Evolutionary conservation across 2,329 filamentous ascomycete genomes (phyloP).

Genomic region (Apiospora sp.): DNA sequence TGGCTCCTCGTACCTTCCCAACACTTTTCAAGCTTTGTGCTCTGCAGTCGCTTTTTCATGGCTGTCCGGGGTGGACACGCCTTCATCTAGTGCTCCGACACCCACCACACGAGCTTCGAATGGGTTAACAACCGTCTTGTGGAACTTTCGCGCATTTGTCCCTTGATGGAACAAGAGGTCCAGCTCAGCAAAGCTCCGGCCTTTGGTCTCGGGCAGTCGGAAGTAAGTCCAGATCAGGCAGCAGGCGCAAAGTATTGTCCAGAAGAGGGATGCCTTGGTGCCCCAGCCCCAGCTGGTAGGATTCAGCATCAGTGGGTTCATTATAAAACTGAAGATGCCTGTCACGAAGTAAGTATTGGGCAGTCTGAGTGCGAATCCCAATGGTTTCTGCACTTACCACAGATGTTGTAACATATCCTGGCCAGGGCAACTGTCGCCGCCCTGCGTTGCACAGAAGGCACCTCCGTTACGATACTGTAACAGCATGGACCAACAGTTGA

Average conservation of each 20-base stretch:
- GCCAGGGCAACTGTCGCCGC: constrained; percentile 28
- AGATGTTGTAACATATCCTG: constrained; percentile 30
- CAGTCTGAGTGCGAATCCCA: background rate
- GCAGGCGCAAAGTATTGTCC: constrained; percentile 26
- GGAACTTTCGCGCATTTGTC: constrained; percentile 28
- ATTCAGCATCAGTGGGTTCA: constrained; percentile 29
- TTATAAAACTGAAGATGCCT: constrained; percentile 28
- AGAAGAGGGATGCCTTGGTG: constrained; percentile 26
- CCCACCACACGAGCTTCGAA: constrained; percentile 11
- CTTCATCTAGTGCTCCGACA: background rate
- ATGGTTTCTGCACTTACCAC: constrained; percentile 10
- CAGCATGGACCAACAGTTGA: constrained; percentile 29
- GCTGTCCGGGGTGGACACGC: background rate
- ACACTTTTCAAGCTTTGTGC: background rate
- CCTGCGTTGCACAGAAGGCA: constrained; percentile 28
- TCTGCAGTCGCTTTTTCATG: background rate
- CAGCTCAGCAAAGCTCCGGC: constrained; percentile 27
- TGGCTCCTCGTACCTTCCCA: background rate
- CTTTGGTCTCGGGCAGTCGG: constrained; percentile 29
- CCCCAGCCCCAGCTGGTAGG: constrained; percentile 26
- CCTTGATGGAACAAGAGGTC: constrained; percentile 29
- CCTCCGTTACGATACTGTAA: constrained; percentile 29
- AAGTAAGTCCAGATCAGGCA: constrained; percentile 30
- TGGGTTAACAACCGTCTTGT: constrained; percentile 25
- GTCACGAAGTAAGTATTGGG: background rate